Evolutionary conservation across 768 basidiomycete species (phyloP), one percentile per base, ranked within the genome.

Genomic region (Suillus paluster): DNA sequence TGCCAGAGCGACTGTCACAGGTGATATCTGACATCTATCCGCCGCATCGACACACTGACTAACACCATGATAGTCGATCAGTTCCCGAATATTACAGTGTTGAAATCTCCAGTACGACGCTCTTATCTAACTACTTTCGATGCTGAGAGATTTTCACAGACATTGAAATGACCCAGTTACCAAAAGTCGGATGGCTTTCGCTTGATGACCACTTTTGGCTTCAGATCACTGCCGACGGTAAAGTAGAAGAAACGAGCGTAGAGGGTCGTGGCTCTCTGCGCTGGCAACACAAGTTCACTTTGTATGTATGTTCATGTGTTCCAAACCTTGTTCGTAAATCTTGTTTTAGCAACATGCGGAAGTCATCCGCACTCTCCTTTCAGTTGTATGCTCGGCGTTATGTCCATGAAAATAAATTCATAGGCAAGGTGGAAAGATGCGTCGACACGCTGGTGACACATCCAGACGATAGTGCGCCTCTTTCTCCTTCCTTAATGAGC

Each of bases 181-280:
- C 57, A 6, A 57, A 57, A 34, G 34, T 57, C 11, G 57, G 57
- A 15, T 42, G 25, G 36, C 23, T 19, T 17, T 25, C 41, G 41
- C 34, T 45, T 21, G 27, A 57, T 27, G 57, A 57, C 39, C 57
- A 27, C 27, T 57, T 57, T 34, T 57, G 34, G 41, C 27, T 57
- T 34, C 34, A 45, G 57, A 44, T 57, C 42, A 19, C 14, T 45
- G 36, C 45, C 7, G 41, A 44, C 14, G 57, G 11, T 10, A 46
- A 46, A 23, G n/a, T 57, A 15, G 12, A 41, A 34, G 34, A 30
- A 34, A 57, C 57, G n/a, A 30, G 41, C 4, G 19, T 34, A n/a
- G 33, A 8, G 14, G 27, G 57, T 27, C 30, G 41, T 14, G 41
- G 41, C 34, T 45, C 27, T 45, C 41, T 57, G 23, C 25, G 11